phyloP scores from a whole-genome alignment of 1,139 yeast genomes.

The Suhomyces maxii region DNA sequence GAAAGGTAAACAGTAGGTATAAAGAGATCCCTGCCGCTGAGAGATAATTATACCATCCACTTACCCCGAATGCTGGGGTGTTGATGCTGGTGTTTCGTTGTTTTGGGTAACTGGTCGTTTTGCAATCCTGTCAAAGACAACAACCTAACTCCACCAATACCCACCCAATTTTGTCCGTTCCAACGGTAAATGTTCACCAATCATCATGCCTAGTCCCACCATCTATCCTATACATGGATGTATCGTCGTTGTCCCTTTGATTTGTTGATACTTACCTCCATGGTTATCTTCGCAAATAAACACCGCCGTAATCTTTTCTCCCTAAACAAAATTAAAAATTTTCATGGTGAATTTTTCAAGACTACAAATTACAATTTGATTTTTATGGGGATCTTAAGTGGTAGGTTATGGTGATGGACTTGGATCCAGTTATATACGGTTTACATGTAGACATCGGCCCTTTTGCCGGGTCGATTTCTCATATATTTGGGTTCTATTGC shows the following conservation, averaged over 20 bases:
- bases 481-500: too few species aligned
- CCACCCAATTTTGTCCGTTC: neutral
- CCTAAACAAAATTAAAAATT: constrained; percentile 8
- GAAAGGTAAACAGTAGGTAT: too few species aligned
- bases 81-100: neutral
- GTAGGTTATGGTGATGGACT: too few species aligned
- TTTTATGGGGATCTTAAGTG: too few species aligned
- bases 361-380: neutral
- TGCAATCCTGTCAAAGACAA: neutral
- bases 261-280: constrained; percentile 9
- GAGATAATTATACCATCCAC: too few species aligned
- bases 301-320: constrained; percentile 8
- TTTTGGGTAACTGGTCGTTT: neutral
- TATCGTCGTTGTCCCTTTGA: neutral
- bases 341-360: constrained; percentile 5
- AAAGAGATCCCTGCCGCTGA: too few species aligned
- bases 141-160: neutral
- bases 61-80: too few species aligned
- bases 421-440: too few species aligned
- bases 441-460: too few species aligned
- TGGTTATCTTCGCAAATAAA: constrained; percentile 8
- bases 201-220: neutral
- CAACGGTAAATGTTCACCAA: neutral
- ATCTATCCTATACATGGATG: neutral
- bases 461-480: too few species aligned